Conservation (phyloP, 2,329 filamentous ascomycete species). For the Neonectria faginata region DNA sequence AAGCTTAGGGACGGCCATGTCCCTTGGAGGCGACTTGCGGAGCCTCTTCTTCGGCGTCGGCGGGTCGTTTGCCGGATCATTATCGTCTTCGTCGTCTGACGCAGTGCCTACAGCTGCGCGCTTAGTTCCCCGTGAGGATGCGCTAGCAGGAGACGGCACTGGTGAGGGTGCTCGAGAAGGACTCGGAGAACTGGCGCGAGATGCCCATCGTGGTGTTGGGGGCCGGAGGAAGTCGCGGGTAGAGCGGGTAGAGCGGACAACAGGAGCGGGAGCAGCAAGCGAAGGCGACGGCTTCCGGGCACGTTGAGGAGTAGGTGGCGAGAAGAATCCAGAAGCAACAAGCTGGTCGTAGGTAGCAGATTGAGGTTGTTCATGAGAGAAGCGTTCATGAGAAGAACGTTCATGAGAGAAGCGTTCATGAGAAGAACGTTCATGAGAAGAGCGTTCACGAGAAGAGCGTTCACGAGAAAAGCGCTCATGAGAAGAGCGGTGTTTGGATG, state of each 20-base stretch:
- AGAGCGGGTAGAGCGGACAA: constrained; percentile 31
- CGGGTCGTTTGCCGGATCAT: constrained; percentile 32
- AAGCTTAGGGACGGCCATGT: constrained; percentile 54
- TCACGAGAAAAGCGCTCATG: not conserved
- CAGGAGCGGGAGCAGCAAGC: constrained; percentile 38
- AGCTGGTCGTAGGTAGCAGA: constrained; percentile 43
- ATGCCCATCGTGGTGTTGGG: constrained; percentile 46
- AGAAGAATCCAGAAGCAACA: constrained; percentile 44
- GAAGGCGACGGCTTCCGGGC: constrained; percentile 30
- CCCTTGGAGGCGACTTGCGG: constrained; percentile 62
- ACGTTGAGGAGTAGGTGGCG: constrained; percentile 38
- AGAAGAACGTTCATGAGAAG: too few relatives aligned
- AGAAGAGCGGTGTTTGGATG: constrained; percentile 27
- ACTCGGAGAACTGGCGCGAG: constrained; percentile 39
- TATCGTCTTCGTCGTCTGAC: constrained; percentile 51
- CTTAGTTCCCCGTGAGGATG: constrained; percentile 62
- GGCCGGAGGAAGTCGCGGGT: constrained; percentile 35
- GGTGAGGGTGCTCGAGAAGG: constrained; percentile 37
- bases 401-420: constrained; percentile 4
- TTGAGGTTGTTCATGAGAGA: constrained; percentile 26
- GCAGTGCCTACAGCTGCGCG: constrained; percentile 55
- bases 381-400: too few relatives aligned
- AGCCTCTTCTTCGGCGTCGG: constrained; percentile 61
- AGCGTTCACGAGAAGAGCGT: not conserved
- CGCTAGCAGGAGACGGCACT: constrained; percentile 50